Percentiles rank a stretch among this genome's conserved stretches.
These are phyloP conservation scores for Blechomonas ayalai DNA, from an alignment of 208 protist species.

Conservation along the genomic window DNA sequence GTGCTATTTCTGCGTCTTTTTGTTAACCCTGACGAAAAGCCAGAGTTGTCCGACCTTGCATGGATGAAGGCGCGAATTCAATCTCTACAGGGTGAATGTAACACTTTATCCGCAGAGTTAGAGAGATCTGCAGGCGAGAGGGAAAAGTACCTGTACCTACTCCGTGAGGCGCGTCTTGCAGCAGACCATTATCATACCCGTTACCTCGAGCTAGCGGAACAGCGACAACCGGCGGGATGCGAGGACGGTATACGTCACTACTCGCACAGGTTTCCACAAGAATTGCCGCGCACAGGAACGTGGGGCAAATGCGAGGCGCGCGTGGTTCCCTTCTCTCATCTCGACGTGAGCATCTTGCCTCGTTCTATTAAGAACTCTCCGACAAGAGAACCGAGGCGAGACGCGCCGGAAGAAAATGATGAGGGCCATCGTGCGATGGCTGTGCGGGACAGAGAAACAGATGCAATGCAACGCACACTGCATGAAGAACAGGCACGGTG, in stretches of 20 bases:
- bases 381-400: too few relatives aligned
- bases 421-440: too few relatives aligned
- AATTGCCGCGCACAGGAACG: conserved; percentile 1
- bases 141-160: conserved; percentile 25
- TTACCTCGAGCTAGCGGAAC: not conserved
- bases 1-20: conserved; percentile 25
- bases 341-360: not conserved
- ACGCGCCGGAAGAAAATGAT: too few relatives aligned
- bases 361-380: too few relatives aligned
- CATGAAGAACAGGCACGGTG: too few relatives aligned
- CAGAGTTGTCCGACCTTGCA: conserved; percentile 21
- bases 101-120: conserved; percentile 18
- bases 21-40: conserved; percentile 25
- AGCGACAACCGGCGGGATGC: not conserved
- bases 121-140: conserved; percentile 13
- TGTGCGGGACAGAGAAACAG: too few relatives aligned
- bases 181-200: conserved; percentile 23
- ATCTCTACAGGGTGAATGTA: conserved; percentile 24
- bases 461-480: too few relatives aligned
- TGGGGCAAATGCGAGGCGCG: conserved; percentile 2
- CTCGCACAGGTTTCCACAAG: not conserved
- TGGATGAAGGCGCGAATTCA: conserved; percentile 10
- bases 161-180: conserved; percentile 27
- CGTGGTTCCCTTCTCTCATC: not conserved
- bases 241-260: not conserved